phyloP scores from a whole-genome alignment of 2,329 filamentous ascomycete species.

The Cladophialophora bantiana region DNA sequence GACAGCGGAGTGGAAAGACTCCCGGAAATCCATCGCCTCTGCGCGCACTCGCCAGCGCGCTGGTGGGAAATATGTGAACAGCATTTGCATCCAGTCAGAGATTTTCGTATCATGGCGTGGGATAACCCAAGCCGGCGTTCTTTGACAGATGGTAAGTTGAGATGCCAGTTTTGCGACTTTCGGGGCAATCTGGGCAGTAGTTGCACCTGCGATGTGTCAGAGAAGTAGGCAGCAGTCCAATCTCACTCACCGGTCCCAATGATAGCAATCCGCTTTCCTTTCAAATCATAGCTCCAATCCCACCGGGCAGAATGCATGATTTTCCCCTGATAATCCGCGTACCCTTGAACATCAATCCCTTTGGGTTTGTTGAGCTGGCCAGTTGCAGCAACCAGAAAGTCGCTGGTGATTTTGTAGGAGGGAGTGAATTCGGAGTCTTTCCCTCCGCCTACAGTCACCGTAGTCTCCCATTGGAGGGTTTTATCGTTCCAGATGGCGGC shows the following conservation, averaged over 20 bases:
- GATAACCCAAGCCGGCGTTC: constrained; percentile 66
- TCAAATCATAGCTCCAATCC: constrained; percentile 61
- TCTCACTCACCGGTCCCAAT: constrained; percentile 60
- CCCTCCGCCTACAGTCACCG: constrained; percentile 57
- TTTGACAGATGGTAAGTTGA: constrained; percentile 62
- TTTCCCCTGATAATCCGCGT: constrained; percentile 42
- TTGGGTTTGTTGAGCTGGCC: constrained; percentile 64
- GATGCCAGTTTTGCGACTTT: constrained; percentile 60
- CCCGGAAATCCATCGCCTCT: constrained; percentile 46
- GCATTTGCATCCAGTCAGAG: constrained; percentile 48
- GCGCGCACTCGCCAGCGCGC: constrained; percentile 59
- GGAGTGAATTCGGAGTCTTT: constrained; percentile 64
- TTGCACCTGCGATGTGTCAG: constrained; percentile 55
- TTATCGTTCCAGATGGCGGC: constrained; percentile 63
- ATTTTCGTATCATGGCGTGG: constrained; percentile 60
- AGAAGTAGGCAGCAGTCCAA: not conserved
- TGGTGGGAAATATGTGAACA: constrained; percentile 60
- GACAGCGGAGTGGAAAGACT: constrained; percentile 56
- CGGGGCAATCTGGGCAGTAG: constrained; percentile 64
- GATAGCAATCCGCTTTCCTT: constrained; percentile 62
- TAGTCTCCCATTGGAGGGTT: constrained; percentile 62
- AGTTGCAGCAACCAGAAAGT: constrained; percentile 65
- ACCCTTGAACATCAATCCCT: constrained; percentile 42
- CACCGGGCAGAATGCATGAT: constrained; percentile 44
- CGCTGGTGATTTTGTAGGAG: constrained; percentile 61